Percentiles rank a stretch among this genome's conserved stretches.
phyloP scores from a whole-genome alignment of 345 rosid genomes.

The Eutrema yunnanense region DNA sequence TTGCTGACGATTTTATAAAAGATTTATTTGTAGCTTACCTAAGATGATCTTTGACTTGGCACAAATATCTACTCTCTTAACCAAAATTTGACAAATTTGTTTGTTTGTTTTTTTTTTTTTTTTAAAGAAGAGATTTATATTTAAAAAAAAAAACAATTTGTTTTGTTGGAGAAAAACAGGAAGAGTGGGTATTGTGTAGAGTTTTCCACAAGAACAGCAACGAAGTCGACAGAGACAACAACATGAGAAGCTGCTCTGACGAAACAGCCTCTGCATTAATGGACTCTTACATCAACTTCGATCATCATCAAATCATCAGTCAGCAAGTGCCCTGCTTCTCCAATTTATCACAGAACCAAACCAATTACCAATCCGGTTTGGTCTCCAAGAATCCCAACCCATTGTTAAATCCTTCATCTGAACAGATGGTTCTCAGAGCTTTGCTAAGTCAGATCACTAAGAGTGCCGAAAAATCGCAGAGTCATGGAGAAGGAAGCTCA shows the following conservation, averaged over 20 bases:
- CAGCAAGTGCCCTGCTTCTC: slow-evolving; percentile 93
- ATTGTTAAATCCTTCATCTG: slow-evolving; percentile 9
- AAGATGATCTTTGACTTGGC: slow-evolving; percentile 24
- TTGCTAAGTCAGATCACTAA: slow-evolving; percentile 18
- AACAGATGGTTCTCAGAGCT: slow-evolving; percentile 21
- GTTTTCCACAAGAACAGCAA: slow-evolving; percentile 57
- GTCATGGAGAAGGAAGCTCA: slow-evolving; percentile 21
- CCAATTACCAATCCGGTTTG: slow-evolving; percentile 13
- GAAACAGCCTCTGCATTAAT: slow-evolving; percentile 39
- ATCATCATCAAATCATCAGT: slow-evolving; percentile 16
- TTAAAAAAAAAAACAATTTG: too few species aligned
- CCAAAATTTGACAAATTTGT: background rate
- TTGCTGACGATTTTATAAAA: slow-evolving; percentile 5
- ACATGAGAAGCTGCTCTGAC: slow-evolving; percentile 37
- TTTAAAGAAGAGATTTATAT: background rate
- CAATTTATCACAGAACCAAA: slow-evolving; percentile 44
- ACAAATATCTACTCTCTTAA: background rate
- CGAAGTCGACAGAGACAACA: slow-evolving; percentile 25
- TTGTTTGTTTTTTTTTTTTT: background rate
- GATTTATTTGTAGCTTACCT: background rate
- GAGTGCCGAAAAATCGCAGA: background rate
- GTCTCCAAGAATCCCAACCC: background rate
- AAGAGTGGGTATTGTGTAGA: slow-evolving; percentile 84
- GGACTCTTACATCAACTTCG: slow-evolving; percentile 59
- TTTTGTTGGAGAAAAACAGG: slow-evolving; percentile 32